Evolutionary conservation across 257 asterid species (phyloP).

Genomic region (Coffea eugenioides): DNA sequence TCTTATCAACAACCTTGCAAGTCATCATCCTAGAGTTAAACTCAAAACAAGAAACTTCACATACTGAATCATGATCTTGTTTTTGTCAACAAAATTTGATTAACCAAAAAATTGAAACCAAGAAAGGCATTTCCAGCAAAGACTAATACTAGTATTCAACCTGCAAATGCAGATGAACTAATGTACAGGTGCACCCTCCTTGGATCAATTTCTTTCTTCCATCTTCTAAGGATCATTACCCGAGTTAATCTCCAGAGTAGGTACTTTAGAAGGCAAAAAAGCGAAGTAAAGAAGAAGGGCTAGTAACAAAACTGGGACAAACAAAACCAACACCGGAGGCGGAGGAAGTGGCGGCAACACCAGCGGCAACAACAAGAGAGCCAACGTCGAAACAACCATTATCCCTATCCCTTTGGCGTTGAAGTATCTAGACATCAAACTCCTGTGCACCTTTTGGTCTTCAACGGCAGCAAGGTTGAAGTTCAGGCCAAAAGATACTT

Average conservation of each 20-base stretch:
- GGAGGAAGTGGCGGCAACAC: slow-evolving; percentile 75
- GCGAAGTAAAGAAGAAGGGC: slow-evolving; percentile 44
- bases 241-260: slow-evolving; percentile 14
- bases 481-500: background rate
- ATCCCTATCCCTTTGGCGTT: slow-evolving; percentile 11
- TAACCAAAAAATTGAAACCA: background rate
- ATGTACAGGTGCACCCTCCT: background rate
- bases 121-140: background rate
- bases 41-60: background rate
- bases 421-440: slow-evolving; percentile 28
- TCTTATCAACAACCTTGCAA: background rate
- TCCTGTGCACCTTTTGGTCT: background rate
- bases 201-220: background rate
- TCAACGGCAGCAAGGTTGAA: background rate
- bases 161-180: too few species aligned
- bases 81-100: background rate
- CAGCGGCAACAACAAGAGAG: slow-evolving; percentile 42
- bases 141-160: background rate
- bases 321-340: slow-evolving; percentile 51
- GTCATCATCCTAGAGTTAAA: background rate
- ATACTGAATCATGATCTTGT: background rate
- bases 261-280: slow-evolving; percentile 37
- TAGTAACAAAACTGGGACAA: slow-evolving; percentile 59
- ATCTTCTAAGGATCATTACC: slow-evolving; percentile 6
- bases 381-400: slow-evolving; percentile 37